Evolutionary conservation across 805 yeast genomes (phyloP), one percentile per base, ranked within the genome.

Genomic region (Candida namnaoensis): DNA sequence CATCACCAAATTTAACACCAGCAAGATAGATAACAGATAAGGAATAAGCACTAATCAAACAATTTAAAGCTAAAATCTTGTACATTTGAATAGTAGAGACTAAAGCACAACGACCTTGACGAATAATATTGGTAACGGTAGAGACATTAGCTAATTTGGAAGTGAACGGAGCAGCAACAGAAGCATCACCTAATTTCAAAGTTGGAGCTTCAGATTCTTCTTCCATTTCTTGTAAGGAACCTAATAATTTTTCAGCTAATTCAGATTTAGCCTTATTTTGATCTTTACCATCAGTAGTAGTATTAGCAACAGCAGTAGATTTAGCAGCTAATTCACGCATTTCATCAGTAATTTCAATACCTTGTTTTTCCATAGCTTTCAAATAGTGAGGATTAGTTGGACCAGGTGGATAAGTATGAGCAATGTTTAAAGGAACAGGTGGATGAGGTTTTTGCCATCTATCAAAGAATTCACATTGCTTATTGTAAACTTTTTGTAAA

Each of bases 61-160:
- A 93, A 65, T 93, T 93, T 68, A 93, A 74, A 0, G 99, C 99
- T 60, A 93, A 70, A 57, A 93, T 93, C 70, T 93, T 93, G 76
- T 93, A 93, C 99, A 93, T 93, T 69, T 93, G 99, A 59, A 93
- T 90, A 8, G 99, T 93, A 14, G 96, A 87, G 37, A 93, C 96
- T 51, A 93, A 72, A 7, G 99, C 96, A 71, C 96, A 87, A 66
- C 99, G 88, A 50, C 99, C 99, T 71, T 93, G 97, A 66, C 99
- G 88, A 51, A 93, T 78, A 50, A 93, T 85, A 58, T 88, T 82
- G 41, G 95, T 85, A 42, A 93, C 96, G 42, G 99, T 82, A 42
- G 90, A 76, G 30, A 93, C 99, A 56, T 83, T 85, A 25, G 96
- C 78, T 49, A 93, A 75, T 61, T 93, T 93, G 24, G 98, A 90